Percentiles rank a stretch among this genome's conserved stretches.
phyloP scores from a whole-genome alignment of 1,284 basidiomycete species.

The Phellopilus nigrolimitatus region DNA sequence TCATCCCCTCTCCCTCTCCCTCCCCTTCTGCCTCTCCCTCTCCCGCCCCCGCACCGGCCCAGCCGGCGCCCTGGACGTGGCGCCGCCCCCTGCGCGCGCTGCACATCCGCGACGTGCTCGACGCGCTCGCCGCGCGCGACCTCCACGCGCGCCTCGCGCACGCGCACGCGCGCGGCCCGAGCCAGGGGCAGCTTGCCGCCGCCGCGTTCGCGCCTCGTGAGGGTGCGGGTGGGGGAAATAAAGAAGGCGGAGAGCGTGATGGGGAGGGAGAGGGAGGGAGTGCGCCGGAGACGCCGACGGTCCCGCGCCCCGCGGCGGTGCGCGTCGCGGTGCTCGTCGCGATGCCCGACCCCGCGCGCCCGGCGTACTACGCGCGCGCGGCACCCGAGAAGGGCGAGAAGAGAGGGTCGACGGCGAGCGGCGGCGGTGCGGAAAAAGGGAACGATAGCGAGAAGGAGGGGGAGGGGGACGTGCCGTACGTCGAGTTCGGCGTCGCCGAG shows the following conservation, averaged over 20 bases:
- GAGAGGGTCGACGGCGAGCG: constrained; percentile 1
- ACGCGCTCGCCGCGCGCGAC: constrained; percentile 6
- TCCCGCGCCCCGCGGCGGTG: constrained; percentile 11
- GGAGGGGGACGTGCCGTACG: constrained; percentile 39
- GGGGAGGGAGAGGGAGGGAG: background rate
- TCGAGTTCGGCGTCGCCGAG: constrained; percentile 46
- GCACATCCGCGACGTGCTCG: constrained; percentile 8
- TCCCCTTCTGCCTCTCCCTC: background rate
- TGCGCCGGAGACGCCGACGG: background rate
- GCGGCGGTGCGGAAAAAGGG: constrained; percentile 5
- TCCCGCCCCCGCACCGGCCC: background rate
- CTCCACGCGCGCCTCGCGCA: background rate
- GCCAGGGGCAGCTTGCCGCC: constrained; percentile 8
- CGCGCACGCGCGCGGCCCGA: background rate
- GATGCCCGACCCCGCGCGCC: constrained; percentile 40
- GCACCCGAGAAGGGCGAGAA: background rate
- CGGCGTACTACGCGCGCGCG: background rate
- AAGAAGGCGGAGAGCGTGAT: no score
- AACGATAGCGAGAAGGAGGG: constrained; percentile 24
- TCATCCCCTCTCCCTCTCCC: constrained; percentile 10
- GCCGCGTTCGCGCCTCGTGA: background rate
- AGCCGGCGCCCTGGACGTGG: background rate
- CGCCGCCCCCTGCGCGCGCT: constrained; percentile 6
- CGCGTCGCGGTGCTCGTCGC: constrained; percentile 49
- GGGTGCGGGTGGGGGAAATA: background rate